phyloP scores from a whole-genome alignment of 371 early-diverging fungal genomes.

The Rhizopus stolonifer region DNA sequence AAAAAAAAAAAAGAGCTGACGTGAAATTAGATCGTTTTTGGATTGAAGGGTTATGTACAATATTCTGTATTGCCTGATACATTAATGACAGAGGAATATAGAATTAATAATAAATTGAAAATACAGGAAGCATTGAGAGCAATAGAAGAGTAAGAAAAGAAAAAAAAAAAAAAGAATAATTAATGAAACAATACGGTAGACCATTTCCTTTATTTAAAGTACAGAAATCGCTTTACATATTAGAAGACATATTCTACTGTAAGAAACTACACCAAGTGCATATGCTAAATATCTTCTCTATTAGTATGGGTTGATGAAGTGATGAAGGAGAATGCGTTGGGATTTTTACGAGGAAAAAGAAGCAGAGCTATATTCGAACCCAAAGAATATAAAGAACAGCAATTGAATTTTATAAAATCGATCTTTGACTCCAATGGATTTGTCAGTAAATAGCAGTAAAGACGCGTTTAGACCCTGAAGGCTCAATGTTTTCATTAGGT shows the following conservation, averaged over 20 bases:
- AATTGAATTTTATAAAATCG: constrained; percentile 17
- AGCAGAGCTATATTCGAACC: constrained; percentile 24
- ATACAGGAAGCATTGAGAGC: background rate
- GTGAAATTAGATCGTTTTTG: background rate
- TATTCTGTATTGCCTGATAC: constrained; percentile 14
- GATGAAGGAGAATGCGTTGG: constrained; percentile 10
- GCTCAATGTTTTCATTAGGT: background rate
- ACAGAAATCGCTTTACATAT: constrained; percentile 18
- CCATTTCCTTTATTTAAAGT: constrained; percentile 14
- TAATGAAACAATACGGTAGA: background rate
- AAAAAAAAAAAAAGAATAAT: background rate
- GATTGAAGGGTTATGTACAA: background rate
- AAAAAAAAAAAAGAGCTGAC: no score
- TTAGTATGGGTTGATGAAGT: constrained; percentile 22
- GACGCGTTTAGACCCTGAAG: no score
- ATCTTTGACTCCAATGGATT: constrained; percentile 24
- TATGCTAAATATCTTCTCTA: background rate
- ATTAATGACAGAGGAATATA: constrained; percentile 5
- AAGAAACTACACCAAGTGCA: background rate
- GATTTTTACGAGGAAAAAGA: constrained; percentile 20
- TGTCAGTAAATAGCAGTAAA: constrained; percentile 14
- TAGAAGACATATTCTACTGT: constrained; percentile 28
- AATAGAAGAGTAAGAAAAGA: constrained; percentile 15
- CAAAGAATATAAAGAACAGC: constrained; percentile 14
- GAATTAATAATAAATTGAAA: background rate